A percentile compares a stretch with the other conserved stretches of the same genome.
Evolutionary conservation across 1,139 yeast genomes (phyloP).

Genomic region (Pichia norvegensis): DNA sequence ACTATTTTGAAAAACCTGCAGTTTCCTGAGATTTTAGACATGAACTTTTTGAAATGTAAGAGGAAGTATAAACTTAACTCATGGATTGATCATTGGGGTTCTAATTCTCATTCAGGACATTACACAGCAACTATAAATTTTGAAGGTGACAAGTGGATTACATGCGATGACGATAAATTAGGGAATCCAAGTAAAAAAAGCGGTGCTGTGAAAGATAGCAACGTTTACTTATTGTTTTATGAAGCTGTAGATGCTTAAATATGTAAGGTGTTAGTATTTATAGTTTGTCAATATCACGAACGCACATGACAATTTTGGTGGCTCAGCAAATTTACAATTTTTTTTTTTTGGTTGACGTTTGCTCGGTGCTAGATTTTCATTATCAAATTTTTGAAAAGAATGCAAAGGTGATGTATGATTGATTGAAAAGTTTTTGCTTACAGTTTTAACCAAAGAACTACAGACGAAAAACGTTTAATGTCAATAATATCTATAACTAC

Average conservation of each 20-base stretch:
- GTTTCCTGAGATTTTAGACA: slow-evolving; percentile 22
- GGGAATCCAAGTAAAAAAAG: slow-evolving; percentile 14
- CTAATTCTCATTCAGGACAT: slow-evolving; percentile 75
- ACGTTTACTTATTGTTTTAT: slow-evolving; percentile 28
- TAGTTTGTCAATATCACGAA: no score
- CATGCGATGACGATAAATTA: slow-evolving; percentile 57
- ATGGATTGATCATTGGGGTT: slow-evolving; percentile 85
- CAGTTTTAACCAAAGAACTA: neutral
- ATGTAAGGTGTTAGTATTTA: neutral
- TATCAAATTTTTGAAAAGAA: no score
- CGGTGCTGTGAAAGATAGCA: slow-evolving; percentile 17
- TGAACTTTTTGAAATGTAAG: slow-evolving; percentile 16
- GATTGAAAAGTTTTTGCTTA: no score
- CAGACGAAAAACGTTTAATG: slow-evolving; percentile 1
- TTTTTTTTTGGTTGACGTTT: no score
- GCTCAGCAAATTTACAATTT: neutral
- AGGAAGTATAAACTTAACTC: slow-evolving; percentile 59
- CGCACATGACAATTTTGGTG: no score
- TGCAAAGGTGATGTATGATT: no score
- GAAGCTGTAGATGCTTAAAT: neutral
- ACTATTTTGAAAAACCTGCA: slow-evolving; percentile 17
- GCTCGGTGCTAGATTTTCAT: no score
- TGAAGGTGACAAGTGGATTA: slow-evolving; percentile 54
- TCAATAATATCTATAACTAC: slow-evolving; percentile 15
- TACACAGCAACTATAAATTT: slow-evolving; percentile 74